Conservation (phyloP, 805 yeast species). For the Candida namnaoensis region DNA sequence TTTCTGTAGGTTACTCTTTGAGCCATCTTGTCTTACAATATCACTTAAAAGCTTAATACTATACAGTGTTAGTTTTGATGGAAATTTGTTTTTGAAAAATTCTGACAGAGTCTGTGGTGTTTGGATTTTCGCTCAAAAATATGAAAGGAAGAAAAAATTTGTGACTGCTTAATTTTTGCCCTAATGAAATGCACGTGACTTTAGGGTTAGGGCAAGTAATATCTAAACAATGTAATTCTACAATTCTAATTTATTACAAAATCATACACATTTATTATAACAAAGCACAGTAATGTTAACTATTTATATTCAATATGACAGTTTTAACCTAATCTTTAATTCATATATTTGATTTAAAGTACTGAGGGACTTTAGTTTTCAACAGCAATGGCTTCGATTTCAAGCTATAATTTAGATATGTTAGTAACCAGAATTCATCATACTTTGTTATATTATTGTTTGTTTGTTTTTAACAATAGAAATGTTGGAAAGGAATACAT, state of each 20-base stretch:
- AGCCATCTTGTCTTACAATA: slow-evolving; percentile 60
- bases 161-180: slow-evolving; percentile 2
- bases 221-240: background rate
- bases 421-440: slow-evolving; percentile 3
- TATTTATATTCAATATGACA: too few species aligned
- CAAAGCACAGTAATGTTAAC: too few species aligned
- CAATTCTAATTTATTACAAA: too few species aligned
- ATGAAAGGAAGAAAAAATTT: background rate
- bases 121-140: too few species aligned
- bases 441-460: background rate
- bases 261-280: too few species aligned
- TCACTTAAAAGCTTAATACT: background rate
- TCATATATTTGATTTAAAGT: too few species aligned
- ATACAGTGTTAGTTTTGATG: background rate
- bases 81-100: background rate
- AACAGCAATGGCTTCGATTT: slow-evolving; percentile 88
- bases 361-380: slow-evolving; percentile 30
- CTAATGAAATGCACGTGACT: slow-evolving; percentile 1
- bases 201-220: background rate
- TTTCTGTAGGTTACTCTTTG: slow-evolving; percentile 99
- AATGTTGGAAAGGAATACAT: slow-evolving; percentile 5
- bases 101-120: background rate
- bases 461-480: too few species aligned
- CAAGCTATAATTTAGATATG: slow-evolving; percentile 31
- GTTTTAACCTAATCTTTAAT: too few species aligned